These are phyloP conservation scores for Fraxinus ornus DNA, from an alignment of 305 asterid species.

Conservation along the genomic window DNA sequence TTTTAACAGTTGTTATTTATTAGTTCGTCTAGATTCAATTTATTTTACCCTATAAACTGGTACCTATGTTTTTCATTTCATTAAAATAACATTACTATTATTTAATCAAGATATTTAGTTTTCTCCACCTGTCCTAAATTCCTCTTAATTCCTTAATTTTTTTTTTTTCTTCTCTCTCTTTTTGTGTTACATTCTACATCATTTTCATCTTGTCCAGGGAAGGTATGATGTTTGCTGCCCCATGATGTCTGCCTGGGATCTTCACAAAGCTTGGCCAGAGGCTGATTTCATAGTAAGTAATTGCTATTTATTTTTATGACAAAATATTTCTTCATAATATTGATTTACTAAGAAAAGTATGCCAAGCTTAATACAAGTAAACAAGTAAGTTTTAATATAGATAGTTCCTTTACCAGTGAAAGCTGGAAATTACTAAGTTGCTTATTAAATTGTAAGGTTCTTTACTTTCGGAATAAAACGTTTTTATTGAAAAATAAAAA, in stretches of 20 bases:
- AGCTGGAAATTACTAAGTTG: not conserved
- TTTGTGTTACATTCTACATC: not conserved
- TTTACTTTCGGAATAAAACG: not conserved
- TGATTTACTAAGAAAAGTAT: not conserved
- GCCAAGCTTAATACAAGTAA: not conserved
- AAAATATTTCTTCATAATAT: not conserved
- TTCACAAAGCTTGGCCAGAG: constrained; percentile 95
- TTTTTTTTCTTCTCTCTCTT: not conserved
- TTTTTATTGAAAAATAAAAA: not conserved
- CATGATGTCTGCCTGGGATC: constrained; percentile 98
- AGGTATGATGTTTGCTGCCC: constrained; percentile 91
- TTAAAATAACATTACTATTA: not conserved
- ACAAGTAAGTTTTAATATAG: not conserved
- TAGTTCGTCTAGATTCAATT: not conserved
- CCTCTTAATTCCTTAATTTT: not conserved
- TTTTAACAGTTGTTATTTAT: not conserved
- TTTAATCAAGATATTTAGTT: not conserved
- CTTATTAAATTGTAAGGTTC: not conserved
- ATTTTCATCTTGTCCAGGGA: constrained; percentile 56
- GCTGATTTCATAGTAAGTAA: constrained; percentile 74
- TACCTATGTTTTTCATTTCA: not conserved
- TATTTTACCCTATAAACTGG: not conserved
- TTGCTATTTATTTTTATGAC: not conserved
- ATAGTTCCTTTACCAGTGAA: not conserved
- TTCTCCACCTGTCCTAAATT: not conserved